Percentiles rank a stretch among this genome's conserved stretches.
These are phyloP conservation scores for Nakaseomyces uthaithaninus DNA, from an alignment of 1,139 yeast species.

Conservation along the genomic window DNA sequence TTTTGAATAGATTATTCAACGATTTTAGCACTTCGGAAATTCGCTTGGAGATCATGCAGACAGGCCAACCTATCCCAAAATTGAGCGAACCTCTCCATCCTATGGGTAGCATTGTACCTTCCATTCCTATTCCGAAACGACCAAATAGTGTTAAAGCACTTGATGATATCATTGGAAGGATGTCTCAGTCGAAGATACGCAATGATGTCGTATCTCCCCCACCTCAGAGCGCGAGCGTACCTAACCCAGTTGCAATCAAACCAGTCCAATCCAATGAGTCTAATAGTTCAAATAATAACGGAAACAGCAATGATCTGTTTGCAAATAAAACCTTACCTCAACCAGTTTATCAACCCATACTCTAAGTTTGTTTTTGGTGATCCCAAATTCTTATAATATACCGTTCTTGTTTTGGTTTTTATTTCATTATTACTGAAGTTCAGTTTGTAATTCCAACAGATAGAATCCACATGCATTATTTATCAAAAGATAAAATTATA, in stretches of 20 bases:
- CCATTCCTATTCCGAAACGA: slow-evolving; percentile 4
- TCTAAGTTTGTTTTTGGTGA: too few species aligned
- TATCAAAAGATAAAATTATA: neutral
- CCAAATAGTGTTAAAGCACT: slow-evolving; percentile 15
- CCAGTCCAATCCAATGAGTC: slow-evolving; percentile 3
- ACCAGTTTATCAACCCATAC: slow-evolving; percentile 28
- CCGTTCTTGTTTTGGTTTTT: neutral
- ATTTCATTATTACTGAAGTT: slow-evolving; percentile 6
- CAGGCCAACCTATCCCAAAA: slow-evolving; percentile 2
- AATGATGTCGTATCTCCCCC: slow-evolving; percentile 9
- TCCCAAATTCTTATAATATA: too few species aligned
- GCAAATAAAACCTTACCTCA: slow-evolving; percentile 26
- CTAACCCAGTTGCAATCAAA: slow-evolving; percentile 9
- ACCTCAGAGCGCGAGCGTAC: slow-evolving; percentile 6
- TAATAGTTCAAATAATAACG: slow-evolving; percentile 1
- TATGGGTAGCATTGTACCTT: slow-evolving; percentile 4
- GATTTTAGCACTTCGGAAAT: slow-evolving; percentile 23
- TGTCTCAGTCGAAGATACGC: slow-evolving; percentile 13
- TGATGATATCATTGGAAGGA: slow-evolving; percentile 23
- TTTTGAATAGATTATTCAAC: slow-evolving; percentile 25
- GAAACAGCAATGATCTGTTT: slow-evolving; percentile 1
- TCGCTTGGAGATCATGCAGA: slow-evolving; percentile 19
- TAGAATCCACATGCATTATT: neutral
- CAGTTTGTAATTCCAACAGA: neutral
- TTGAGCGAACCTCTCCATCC: neutral